Conservation (phyloP, 306 rosid species). For the Cucurbita argyrosperma region DNA sequence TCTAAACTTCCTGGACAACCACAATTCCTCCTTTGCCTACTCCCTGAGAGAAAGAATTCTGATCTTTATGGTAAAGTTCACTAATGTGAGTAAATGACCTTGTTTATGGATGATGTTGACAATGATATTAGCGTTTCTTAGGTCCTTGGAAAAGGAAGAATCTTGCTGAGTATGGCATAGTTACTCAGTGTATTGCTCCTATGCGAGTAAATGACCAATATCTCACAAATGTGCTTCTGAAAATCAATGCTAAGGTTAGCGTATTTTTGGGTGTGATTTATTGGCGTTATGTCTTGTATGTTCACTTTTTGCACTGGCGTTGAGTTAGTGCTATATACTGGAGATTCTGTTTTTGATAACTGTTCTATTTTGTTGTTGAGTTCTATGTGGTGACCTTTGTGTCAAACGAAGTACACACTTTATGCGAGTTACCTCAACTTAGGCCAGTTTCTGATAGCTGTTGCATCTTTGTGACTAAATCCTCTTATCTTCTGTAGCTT, state of each 20-base stretch:
- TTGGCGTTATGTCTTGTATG: background rate
- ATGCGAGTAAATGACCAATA: slow-evolving; percentile 69
- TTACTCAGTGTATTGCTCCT: slow-evolving; percentile 82
- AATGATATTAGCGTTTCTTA: slow-evolving; percentile 7
- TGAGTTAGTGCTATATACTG: background rate
- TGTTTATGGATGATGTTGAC: background rate
- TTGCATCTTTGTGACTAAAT: background rate
- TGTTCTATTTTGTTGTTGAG: background rate
- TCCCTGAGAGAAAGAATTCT: slow-evolving; percentile 81
- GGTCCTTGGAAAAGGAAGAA: slow-evolving; percentile 88
- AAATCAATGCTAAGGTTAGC: slow-evolving; percentile 83
- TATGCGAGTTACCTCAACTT: no score
- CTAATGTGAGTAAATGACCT: no score
- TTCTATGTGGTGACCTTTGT: no score
- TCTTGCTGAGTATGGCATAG: slow-evolving; percentile 66
- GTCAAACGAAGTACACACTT: no score
- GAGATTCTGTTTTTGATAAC: background rate
- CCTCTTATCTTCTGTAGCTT: slow-evolving; percentile 33
- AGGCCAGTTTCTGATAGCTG: background rate
- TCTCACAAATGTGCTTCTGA: slow-evolving; percentile 65
- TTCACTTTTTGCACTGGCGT: no score
- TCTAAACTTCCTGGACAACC: slow-evolving; percentile 67
- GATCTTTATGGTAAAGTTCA: slow-evolving; percentile 63
- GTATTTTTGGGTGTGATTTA: background rate
- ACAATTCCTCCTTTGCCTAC: slow-evolving; percentile 59